Conservation (phyloP, 352 stramenopile species). For the Phytophthora litchii region DNA sequence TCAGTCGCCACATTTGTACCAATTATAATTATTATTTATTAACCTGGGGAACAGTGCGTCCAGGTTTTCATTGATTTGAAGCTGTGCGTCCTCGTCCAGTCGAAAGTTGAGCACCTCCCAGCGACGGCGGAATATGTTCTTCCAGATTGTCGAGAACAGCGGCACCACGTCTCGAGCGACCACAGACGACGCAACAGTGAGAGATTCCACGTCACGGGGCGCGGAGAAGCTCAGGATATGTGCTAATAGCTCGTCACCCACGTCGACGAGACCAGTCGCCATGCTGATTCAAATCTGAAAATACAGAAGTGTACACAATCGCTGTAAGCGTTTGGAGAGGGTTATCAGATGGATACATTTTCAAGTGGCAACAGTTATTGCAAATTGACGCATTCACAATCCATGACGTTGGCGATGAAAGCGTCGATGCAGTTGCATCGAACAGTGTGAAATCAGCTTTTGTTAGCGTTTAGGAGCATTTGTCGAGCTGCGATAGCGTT, state of each 20-base stretch:
- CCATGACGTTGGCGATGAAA: slow-evolving; percentile 29
- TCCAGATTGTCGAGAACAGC: slow-evolving; percentile 63
- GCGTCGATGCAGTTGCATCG: slow-evolving; percentile 30
- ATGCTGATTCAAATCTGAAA: slow-evolving; percentile 19
- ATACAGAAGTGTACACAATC: no score
- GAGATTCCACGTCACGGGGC: slow-evolving; percentile 60
- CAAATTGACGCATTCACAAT: slow-evolving; percentile 16
- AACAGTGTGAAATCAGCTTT: slow-evolving; percentile 6
- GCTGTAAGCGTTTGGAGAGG: slow-evolving; percentile 6
- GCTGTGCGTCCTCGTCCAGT: slow-evolving; percentile 28
- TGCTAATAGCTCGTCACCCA: slow-evolving; percentile 63
- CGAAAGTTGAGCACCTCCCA: slow-evolving; percentile 72
- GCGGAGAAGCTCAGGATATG: slow-evolving; percentile 44
- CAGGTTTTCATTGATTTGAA: slow-evolving; percentile 50
- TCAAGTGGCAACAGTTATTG: slow-evolving; percentile 16
- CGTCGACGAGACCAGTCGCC: slow-evolving; percentile 25
- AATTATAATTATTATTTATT: neutral
- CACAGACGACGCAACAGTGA: slow-evolving; percentile 52
- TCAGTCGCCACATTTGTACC: neutral
- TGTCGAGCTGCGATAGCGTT: slow-evolving; percentile 18
- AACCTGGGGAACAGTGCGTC: slow-evolving; percentile 56
- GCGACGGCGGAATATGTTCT: slow-evolving; percentile 55
- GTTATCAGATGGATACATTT: slow-evolving; percentile 20
- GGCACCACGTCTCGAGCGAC: slow-evolving; percentile 55
- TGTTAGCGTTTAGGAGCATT: slow-evolving; percentile 24